phyloP scores from a whole-genome alignment of 164 flowering plant species.

The Dillenia suffruticosa region DNA sequence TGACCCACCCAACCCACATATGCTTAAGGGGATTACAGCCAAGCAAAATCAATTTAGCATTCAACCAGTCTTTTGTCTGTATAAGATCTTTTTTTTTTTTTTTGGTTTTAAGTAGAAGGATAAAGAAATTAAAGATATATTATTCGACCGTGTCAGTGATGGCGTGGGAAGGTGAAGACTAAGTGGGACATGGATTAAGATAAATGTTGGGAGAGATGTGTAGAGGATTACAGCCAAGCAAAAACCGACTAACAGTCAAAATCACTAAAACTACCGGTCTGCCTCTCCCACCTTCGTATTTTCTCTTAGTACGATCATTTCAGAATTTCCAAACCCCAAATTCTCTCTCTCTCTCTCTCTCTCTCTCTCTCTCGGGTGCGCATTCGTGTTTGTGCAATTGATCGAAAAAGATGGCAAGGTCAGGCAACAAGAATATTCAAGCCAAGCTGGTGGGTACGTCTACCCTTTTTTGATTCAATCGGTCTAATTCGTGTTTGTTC shows the following conservation, averaged over 20 bases:
- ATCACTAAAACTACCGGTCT: neutral
- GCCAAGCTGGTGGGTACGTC: slow-evolving; percentile 68
- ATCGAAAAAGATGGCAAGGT: slow-evolving; percentile 23
- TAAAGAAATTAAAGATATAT: too few relatives aligned
- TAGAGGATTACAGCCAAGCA: neutral
- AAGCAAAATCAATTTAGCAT: too few relatives aligned
- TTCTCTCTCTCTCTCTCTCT: neutral
- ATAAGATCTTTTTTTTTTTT: too few relatives aligned
- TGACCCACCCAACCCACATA: too few relatives aligned
- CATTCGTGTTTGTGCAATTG: neutral
- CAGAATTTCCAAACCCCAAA: neutral
- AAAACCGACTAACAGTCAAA: neutral
- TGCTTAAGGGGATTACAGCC: too few relatives aligned
- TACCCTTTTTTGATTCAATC: neutral
- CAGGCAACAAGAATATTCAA: slow-evolving; percentile 41
- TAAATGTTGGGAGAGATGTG: neutral
- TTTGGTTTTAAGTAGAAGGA: too few relatives aligned
- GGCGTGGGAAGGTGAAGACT: too few relatives aligned
- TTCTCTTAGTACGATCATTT: too few relatives aligned
- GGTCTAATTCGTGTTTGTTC: too few relatives aligned
- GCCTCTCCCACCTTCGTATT: neutral
- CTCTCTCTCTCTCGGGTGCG: neutral
- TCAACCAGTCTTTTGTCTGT: too few relatives aligned
- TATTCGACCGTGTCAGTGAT: too few relatives aligned
- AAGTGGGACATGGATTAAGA: neutral